These are phyloP conservation scores for Cryptococcus jaspeensis DNA, from an alignment of 1,284 basidiomycete genomes.

Conservation along the genomic window DNA sequence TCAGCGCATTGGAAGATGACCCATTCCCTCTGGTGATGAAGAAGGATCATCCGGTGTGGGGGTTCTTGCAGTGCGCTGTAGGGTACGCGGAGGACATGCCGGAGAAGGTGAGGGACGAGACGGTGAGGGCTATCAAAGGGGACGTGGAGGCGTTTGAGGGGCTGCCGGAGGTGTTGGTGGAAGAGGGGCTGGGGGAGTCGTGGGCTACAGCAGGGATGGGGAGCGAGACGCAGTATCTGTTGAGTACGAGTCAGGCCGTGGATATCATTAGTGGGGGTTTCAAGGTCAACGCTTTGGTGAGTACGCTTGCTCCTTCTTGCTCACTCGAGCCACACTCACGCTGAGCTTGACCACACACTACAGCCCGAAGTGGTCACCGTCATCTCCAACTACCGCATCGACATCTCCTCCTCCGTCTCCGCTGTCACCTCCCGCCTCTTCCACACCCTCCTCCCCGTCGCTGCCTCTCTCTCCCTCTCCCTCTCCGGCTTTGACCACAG, in stretches of 20 bases:
- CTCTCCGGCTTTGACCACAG: constrained; percentile 38
- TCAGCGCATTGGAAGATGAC: constrained; percentile 38
- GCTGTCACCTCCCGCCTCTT: constrained; percentile 34
- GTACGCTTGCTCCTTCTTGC: background rate
- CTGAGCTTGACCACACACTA: too few species aligned
- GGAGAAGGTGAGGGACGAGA: constrained; percentile 18
- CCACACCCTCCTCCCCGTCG: constrained; percentile 27
- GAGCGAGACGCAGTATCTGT: constrained; percentile 20
- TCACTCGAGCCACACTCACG: background rate
- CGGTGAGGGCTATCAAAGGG: constrained; percentile 13
- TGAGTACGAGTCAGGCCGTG: constrained; percentile 44
- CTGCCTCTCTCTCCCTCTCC: constrained; percentile 35
- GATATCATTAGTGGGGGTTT: constrained; percentile 45
- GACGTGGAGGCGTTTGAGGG: constrained; percentile 34
- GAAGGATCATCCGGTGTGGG: constrained; percentile 27
- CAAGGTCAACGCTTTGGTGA: constrained; percentile 44
- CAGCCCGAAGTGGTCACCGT: constrained; percentile 42
- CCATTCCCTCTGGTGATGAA: constrained; percentile 32
- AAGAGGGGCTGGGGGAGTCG: constrained; percentile 14
- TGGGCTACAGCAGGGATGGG: constrained; percentile 14
- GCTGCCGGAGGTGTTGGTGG: constrained; percentile 24
- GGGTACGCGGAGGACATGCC: constrained; percentile 28
- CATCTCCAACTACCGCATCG: constrained; percentile 45
- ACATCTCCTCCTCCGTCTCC: constrained; percentile 28
- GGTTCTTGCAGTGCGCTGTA: constrained; percentile 33